Evolutionary conservation across 1,139 yeast genomes (phyloP).

Genomic region (Geotrichum europaeum): DNA sequence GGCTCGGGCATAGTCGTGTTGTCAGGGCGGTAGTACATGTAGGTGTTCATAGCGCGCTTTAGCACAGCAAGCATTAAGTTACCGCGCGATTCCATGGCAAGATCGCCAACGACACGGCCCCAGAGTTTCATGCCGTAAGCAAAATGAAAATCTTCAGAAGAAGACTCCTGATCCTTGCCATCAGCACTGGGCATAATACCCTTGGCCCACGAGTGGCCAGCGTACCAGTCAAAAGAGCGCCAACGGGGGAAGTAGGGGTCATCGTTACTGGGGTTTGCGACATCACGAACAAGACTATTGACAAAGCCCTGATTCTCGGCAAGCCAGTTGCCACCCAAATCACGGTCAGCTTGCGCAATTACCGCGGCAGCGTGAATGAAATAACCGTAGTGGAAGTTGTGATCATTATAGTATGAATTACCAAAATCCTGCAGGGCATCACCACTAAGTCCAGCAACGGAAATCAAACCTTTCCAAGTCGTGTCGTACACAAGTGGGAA

Average conservation of each 20-base stretch:
- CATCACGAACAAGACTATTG: conserved; percentile 58
- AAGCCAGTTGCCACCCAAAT: conserved; percentile 59
- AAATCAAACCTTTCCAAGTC: conserved; percentile 58
- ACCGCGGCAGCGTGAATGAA: conserved; percentile 69
- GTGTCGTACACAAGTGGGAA: conserved; percentile 66
- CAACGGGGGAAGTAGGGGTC: conserved; percentile 64
- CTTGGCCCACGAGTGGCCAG: conserved; percentile 77
- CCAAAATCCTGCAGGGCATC: conserved; percentile 56
- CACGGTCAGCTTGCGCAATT: conserved; percentile 54
- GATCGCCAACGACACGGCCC: conserved; percentile 61
- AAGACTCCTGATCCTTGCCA: conserved; percentile 70
- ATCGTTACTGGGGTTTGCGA: conserved; percentile 49
- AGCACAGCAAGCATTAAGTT: conserved; percentile 61
- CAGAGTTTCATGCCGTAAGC: conserved; percentile 70
- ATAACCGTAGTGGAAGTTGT: conserved; percentile 72
- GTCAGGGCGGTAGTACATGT: conserved; percentile 50
- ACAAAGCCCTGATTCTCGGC: conserved; percentile 54
- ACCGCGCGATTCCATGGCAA: conserved; percentile 59
- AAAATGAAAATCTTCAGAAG: conserved; percentile 65
- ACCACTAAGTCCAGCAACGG: conserved; percentile 43
- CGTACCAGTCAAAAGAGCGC: conserved; percentile 68
- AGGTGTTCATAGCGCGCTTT: conserved; percentile 54
- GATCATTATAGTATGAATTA: conserved; percentile 61
- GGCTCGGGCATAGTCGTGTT: conserved; percentile 50
- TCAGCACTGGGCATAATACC: conserved; percentile 63